phyloP scores from a whole-genome alignment of 2,329 filamentous ascomycete genomes.

The Xylariales sp. region DNA sequence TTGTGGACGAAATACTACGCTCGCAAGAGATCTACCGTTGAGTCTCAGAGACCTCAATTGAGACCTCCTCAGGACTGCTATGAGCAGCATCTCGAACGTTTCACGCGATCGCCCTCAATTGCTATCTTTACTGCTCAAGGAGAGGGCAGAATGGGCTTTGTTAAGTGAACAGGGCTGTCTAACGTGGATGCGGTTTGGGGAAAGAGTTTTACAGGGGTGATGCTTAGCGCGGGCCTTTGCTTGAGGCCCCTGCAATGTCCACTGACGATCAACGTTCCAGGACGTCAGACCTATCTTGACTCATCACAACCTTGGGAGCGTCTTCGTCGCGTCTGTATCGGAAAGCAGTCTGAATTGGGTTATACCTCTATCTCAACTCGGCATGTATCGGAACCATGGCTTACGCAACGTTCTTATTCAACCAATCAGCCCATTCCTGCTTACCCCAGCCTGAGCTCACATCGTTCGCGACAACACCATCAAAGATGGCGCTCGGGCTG shows the following conservation, averaged over 20 bases:
- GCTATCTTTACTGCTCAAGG: too few relatives aligned
- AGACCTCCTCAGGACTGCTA: slow-evolving; percentile 14
- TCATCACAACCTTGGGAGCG: too few relatives aligned
- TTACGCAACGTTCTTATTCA: slow-evolving; percentile 52
- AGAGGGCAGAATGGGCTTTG: too few relatives aligned
- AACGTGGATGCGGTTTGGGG: too few relatives aligned
- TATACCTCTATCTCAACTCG: neutral
- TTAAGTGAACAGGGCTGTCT: too few relatives aligned
- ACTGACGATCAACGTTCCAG: too few relatives aligned
- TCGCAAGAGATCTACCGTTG: slow-evolving; percentile 4
- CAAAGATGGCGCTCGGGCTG: slow-evolving; percentile 83
- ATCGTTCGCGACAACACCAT: slow-evolving; percentile 75
- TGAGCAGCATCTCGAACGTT: slow-evolving; percentile 15
- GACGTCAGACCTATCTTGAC: too few relatives aligned
- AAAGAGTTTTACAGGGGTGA: neutral
- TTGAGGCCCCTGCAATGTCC: too few relatives aligned
- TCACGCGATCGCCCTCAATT: too few relatives aligned
- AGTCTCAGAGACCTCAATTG: slow-evolving; percentile 11
- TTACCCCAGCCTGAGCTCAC: slow-evolving; percentile 74
- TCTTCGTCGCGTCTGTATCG: too few relatives aligned
- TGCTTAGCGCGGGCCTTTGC: neutral
- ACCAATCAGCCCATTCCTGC: slow-evolving; percentile 82
- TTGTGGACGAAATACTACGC: slow-evolving; percentile 6
- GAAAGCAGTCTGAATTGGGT: too few relatives aligned
- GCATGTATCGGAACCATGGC: neutral